Evolutionary conservation across 2,329 filamentous ascomycete species (phyloP).

Genomic region (Fusarium guadeloupense): DNA sequence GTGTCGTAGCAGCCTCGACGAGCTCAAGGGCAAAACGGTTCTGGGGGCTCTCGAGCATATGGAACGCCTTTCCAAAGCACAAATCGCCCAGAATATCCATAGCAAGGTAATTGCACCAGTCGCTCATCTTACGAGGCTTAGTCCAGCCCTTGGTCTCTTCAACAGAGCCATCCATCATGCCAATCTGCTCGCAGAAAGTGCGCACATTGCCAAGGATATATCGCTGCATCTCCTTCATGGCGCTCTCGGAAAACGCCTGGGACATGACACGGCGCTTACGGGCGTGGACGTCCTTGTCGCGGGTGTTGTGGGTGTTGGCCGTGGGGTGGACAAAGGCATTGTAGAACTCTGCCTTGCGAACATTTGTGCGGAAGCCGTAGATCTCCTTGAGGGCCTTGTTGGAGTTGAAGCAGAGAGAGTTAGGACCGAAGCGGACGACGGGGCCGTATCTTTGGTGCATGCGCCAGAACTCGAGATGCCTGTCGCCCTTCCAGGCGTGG

Average conservation of each 20-base stretch:
- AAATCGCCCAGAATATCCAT: conserved; percentile 71
- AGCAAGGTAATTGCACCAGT: conserved; percentile 69
- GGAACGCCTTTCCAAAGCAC: conserved; percentile 69
- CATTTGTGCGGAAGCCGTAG: conserved; percentile 70
- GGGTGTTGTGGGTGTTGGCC: conserved; percentile 77
- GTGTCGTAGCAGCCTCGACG: conserved; percentile 72
- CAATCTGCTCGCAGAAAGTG: conserved; percentile 70
- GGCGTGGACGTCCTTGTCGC: conserved; percentile 74
- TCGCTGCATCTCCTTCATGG: conserved; percentile 73
- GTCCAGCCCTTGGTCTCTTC: conserved; percentile 67
- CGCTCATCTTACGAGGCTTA: conserved; percentile 67
- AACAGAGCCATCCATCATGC: conserved; percentile 50
- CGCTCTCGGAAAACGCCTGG: conserved; percentile 75
- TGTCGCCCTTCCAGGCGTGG: conserved; percentile 77
- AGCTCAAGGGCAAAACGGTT: conserved; percentile 74
- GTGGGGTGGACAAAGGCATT: conserved; percentile 76
- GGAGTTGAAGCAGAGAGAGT: conserved; percentile 80
- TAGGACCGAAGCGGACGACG: conserved; percentile 82
- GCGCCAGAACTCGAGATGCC: conserved; percentile 76
- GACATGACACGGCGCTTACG: conserved; percentile 76
- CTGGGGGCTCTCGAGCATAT: conserved; percentile 66
- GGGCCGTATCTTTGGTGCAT: conserved; percentile 77
- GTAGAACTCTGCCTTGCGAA: conserved; percentile 77
- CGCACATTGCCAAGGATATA: conserved; percentile 73
- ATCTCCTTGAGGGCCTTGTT: conserved; percentile 72